Evolutionary conservation across 2,329 filamentous ascomycete species (phyloP).

Genomic region (Phaeoacremonium minimum): DNA sequence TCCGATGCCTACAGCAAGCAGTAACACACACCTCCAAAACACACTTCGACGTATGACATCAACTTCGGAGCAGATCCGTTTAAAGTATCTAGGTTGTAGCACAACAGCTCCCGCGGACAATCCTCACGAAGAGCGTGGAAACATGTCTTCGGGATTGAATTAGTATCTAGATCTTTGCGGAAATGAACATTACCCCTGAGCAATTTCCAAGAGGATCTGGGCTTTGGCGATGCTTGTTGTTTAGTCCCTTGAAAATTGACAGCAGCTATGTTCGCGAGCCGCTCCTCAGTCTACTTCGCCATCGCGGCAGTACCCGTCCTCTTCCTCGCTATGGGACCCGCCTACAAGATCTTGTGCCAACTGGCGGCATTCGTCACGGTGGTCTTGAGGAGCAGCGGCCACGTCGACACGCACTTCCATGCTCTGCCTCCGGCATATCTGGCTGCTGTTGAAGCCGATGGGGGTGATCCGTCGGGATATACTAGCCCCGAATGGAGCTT

Average conservation of each 20-base stretch:
- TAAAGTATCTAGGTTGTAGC: no score
- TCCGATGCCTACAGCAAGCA: not conserved
- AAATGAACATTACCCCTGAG: not conserved
- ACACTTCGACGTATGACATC: not conserved
- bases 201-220: not conserved
- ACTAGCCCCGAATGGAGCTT: constrained; percentile 8
- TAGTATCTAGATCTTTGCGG: not conserved
- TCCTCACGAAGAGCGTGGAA: not conserved
- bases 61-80: not conserved
- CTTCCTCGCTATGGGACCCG: not conserved
- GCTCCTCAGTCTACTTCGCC: not conserved
- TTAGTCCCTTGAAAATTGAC: not conserved
- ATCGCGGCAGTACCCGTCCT: not conserved
- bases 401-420: constrained; percentile 7
- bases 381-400: constrained; percentile 23
- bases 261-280: not conserved
- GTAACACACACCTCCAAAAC: not conserved
- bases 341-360: not conserved
- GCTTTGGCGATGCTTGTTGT: not conserved
- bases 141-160: not conserved
- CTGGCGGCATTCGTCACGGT: not conserved
- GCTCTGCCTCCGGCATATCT: constrained; percentile 8
- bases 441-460: constrained; percentile 8
- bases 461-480: constrained; percentile 9
- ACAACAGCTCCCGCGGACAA: not conserved